phyloP scores from a whole-genome alignment of 225 moss, liverwort and hornwort species.

The Pseudisothecium myosuroides region DNA sequence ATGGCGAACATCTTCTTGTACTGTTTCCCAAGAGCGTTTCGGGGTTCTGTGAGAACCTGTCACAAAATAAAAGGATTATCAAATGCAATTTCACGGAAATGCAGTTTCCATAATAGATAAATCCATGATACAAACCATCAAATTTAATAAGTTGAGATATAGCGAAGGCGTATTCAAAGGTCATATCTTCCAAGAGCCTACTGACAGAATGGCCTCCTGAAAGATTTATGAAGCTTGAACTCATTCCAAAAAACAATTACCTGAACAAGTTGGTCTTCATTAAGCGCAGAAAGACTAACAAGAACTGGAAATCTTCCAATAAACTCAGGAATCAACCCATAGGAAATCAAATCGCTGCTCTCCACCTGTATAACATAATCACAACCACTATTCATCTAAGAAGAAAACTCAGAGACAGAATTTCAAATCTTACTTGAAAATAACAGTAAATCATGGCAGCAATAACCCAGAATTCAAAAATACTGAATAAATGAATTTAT shows the following conservation, averaged over 20 bases:
- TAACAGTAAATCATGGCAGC: neutral
- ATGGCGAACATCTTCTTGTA: conserved; percentile 99
- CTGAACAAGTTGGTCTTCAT: conserved; percentile 99
- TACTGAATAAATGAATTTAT: neutral
- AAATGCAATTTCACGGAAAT: neutral
- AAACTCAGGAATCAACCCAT: conserved; percentile 98
- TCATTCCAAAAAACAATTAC: conserved; percentile 7
- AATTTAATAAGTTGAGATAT: neutral
- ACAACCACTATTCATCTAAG: neutral
- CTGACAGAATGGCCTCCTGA: neutral
- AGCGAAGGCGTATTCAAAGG: neutral
- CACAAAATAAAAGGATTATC: neutral
- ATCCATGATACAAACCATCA: neutral
- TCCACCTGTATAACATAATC: conserved; percentile 55
- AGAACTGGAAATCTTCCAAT: conserved; percentile 97
- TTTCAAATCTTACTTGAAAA: neutral
- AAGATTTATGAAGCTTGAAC: neutral
- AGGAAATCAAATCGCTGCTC: conserved; percentile 95
- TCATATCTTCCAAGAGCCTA: neutral
- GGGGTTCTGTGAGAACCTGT: conserved; percentile 95
- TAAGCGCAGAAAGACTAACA: conserved; percentile 86
- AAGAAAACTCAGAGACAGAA: neutral
- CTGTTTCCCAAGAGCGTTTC: conserved; percentile 95
- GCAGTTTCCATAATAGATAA: neutral
- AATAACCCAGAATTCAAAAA: neutral